Conservation (phyloP, 1,284 basidiomycete species). For the Ceratobasidium sp. region DNA sequence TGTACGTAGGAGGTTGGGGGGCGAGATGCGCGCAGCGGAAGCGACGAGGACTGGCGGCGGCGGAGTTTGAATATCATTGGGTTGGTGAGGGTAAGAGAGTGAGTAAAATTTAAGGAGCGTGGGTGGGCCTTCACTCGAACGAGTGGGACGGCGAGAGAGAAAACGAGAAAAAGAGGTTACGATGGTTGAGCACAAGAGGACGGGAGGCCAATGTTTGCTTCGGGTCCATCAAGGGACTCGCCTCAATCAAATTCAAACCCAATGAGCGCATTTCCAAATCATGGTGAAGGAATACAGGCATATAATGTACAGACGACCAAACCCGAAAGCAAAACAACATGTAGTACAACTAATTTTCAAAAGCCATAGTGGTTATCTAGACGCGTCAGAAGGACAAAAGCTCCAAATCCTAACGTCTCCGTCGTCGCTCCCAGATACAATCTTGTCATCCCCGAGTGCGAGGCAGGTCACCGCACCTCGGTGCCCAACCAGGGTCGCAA, state of each 20-base stretch:
- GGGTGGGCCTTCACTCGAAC: conserved; percentile 15
- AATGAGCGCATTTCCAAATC: not conserved
- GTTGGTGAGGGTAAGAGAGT: not conserved
- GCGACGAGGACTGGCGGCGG: conserved; percentile 24
- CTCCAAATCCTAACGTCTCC: conserved; percentile 82
- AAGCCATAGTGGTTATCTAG: not conserved
- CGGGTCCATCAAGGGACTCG: conserved; percentile 21
- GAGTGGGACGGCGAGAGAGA: conserved; percentile 2
- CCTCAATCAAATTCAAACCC: conserved; percentile 25
- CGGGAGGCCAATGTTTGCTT: conserved; percentile 20
- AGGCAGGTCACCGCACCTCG: conserved; percentile 92
- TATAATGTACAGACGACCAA: conserved; percentile 8
- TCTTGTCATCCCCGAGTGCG: conserved; percentile 91
- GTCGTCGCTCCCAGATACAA: conserved; percentile 93
- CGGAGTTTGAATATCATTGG: conserved; percentile 28
- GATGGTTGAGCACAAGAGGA: conserved; percentile 7
- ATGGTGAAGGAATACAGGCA: not conserved
- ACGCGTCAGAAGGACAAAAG: conserved; percentile 58
- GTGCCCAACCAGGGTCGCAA: conserved; percentile 92
- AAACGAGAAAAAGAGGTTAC: not conserved
- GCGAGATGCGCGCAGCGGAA: not conserved
- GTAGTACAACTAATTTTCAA: not conserved
- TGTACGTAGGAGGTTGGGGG: conserved; percentile 5
- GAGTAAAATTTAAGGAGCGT: conserved; percentile 30
- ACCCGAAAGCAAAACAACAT: not conserved